These are phyloP conservation scores for Penicillium cataractarum DNA, from an alignment of 495 filamentous ascomycete genomes.

Conservation along the genomic window DNA sequence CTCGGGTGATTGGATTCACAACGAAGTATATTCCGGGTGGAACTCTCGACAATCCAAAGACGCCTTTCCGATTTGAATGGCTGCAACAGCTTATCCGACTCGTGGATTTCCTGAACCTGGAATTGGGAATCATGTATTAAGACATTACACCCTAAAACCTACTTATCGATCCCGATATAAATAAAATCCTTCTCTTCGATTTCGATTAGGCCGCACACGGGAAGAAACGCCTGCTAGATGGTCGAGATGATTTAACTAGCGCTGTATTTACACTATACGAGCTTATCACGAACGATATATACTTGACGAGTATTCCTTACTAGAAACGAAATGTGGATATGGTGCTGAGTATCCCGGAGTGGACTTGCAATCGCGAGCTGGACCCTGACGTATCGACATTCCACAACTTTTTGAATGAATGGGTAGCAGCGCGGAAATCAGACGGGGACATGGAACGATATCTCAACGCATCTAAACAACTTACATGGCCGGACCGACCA, in stretches of 20 bases:
- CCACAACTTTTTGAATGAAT: conserved; percentile 27
- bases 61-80: conserved; percentile 41
- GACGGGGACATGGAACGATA: conserved; percentile 26
- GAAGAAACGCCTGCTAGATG: conserved; percentile 22
- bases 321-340: conserved; percentile 26
- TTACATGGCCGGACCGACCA: conserved; percentile 29
- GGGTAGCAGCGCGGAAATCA: conserved; percentile 20
- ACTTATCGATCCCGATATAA: conserved; percentile 34
- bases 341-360: conserved; percentile 27
- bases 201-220: conserved; percentile 38
- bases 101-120: conserved; percentile 45
- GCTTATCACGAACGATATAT: conserved; percentile 42
- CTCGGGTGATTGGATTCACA: conserved; percentile 45
- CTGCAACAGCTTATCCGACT: conserved; percentile 39
- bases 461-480: conserved; percentile 21
- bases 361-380: conserved; percentile 25
- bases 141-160: conserved; percentile 45
- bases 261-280: conserved; percentile 46
- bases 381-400: conserved; percentile 28
- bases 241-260: conserved; percentile 41
- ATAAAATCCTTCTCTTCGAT: conserved; percentile 44
- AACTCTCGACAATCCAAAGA: conserved; percentile 28
- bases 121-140: conserved; percentile 43
- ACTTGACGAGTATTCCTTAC: conserved; percentile 23
- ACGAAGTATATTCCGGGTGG: conserved; percentile 38